A percentile compares a stretch with the other conserved stretches of the same genome.
phyloP scores from a whole-genome alignment of 164 flowering plant genomes.

The Magnolia kwangsiensis region DNA sequence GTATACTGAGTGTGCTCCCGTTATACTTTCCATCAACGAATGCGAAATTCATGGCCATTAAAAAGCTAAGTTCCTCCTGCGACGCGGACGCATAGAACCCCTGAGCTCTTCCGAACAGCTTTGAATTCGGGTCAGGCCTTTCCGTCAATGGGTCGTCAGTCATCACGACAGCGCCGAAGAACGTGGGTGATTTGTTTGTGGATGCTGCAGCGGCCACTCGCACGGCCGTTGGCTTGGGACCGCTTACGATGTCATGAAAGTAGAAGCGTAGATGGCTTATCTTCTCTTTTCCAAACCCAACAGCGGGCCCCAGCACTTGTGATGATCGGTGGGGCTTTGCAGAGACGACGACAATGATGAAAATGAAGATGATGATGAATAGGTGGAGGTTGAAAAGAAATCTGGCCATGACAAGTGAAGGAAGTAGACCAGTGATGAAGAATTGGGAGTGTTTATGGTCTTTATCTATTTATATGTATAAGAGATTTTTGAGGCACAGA shows the following conservation, averaged over 20 bases:
- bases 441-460: no score
- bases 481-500: no score
- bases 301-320: background rate
- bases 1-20: slow-evolving; percentile 17
- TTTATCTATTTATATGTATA: no score
- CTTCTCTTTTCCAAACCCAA: slow-evolving; percentile 8
- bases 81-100: slow-evolving; percentile 29
- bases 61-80: slow-evolving; percentile 10
- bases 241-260: slow-evolving; percentile 23
- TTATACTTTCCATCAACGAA: slow-evolving; percentile 28
- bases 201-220: slow-evolving; percentile 5
- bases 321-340: background rate
- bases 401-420: no score
- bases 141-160: slow-evolving; percentile 32
- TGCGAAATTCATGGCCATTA: slow-evolving; percentile 28
- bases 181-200: slow-evolving; percentile 9
- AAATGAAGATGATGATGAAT: background rate
- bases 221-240: slow-evolving; percentile 22
- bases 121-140: slow-evolving; percentile 21
- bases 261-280: slow-evolving; percentile 16
- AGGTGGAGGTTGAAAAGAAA: background rate
- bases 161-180: slow-evolving; percentile 21
- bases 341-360: background rate
- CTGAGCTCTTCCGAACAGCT: slow-evolving; percentile 31
- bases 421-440: no score